phyloP scores from a whole-genome alignment of 2,329 filamentous ascomycete genomes.

The Venturia pyrina region DNA sequence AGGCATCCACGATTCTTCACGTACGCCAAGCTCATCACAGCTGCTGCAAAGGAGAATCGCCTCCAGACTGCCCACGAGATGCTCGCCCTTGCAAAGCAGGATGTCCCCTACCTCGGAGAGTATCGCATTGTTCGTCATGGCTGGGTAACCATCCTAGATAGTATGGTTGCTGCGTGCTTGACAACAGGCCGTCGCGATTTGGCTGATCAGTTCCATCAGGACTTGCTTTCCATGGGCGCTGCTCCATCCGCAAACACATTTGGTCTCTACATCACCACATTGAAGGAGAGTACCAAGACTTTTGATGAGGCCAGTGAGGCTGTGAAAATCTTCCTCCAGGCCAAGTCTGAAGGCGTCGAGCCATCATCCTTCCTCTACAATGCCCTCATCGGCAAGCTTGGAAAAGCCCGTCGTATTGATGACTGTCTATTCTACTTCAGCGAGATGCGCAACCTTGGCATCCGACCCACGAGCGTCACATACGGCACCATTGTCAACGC shows the following conservation, averaged over 20 bases:
- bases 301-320: constrained; percentile 97
- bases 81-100: constrained; percentile 75
- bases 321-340: constrained; percentile 92
- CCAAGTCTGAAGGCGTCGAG: constrained; percentile 87
- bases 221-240: constrained; percentile 80
- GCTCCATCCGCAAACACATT: constrained; percentile 96
- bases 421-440: constrained; percentile 97
- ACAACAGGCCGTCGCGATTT: constrained; percentile 69
- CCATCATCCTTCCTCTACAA: constrained; percentile 98
- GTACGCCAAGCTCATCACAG: constrained; percentile 88
- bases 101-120: constrained; percentile 75
- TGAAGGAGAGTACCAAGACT: constrained; percentile 94
- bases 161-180: constrained; percentile 90
- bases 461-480: constrained; percentile 93
- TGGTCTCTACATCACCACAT: constrained; percentile 95
- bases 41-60: constrained; percentile 76
- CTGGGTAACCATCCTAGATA: constrained; percentile 92
- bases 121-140: constrained; percentile 85
- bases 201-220: constrained; percentile 81
- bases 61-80: constrained; percentile 78
- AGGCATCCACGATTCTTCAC: constrained; percentile 92
- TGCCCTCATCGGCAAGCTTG: constrained; percentile 92
- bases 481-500: constrained; percentile 98
- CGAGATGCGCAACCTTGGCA: constrained; percentile 87
- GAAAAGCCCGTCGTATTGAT: constrained; percentile 94